Conservation (phyloP, 345 rosid species). For the Geranium rotundifolium region DNA sequence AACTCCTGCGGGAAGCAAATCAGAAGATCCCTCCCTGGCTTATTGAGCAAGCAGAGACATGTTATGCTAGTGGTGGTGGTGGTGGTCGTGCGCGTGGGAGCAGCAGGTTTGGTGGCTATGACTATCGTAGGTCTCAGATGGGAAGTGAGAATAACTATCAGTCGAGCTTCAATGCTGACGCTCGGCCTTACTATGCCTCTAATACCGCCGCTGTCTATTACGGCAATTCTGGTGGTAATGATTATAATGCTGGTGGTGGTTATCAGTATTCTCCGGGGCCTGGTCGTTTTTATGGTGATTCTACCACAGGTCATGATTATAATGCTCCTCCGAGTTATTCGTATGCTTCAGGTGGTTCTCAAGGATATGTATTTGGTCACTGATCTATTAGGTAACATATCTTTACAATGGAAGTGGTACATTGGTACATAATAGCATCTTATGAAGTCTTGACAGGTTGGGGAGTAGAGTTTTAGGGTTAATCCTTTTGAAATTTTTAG, state of each 20-base stretch:
- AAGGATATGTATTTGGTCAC: conserved; percentile 3
- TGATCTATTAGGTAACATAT: conserved; percentile 19
- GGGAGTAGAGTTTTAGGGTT: neutral
- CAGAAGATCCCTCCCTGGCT: conserved; percentile 45
- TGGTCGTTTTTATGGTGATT: neutral
- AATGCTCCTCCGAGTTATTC: conserved; percentile 4
- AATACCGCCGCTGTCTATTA: no score
- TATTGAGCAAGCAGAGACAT: conserved; percentile 16
- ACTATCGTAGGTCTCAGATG: conserved; percentile 24
- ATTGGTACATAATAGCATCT: neutral
- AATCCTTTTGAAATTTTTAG: neutral
- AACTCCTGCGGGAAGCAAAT: conserved; percentile 35
- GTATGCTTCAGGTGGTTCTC: neutral
- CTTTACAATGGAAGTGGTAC: neutral
- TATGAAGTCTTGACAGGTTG: neutral
- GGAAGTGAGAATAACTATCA: conserved; percentile 5
- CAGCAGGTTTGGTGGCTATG: conserved; percentile 34
- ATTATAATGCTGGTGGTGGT: neutral
- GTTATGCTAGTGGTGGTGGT: conserved; percentile 11
- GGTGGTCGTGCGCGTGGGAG: conserved; percentile 4
- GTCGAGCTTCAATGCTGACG: conserved; percentile 3
- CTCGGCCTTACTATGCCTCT: neutral
- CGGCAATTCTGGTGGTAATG: neutral
- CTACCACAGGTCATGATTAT: conserved; percentile 4
- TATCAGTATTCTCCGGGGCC: neutral